phyloP scores from a whole-genome alignment of 2,329 filamentous ascomycete species.

The Aspergillus melleus region DNA sequence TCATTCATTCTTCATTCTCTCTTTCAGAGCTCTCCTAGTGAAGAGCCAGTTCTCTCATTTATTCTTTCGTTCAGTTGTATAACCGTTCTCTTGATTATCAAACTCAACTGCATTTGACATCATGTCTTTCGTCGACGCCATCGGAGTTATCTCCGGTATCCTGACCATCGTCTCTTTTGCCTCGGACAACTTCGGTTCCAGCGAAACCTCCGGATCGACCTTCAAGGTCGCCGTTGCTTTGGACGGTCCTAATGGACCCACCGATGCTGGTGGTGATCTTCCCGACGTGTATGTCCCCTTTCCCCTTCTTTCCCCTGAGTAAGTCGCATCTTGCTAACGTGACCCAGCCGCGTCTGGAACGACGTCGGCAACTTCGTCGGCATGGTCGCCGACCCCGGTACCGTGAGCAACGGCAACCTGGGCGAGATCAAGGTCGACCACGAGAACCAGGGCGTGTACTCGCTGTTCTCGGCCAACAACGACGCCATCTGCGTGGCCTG shows the following conservation, averaged over 20 bases:
- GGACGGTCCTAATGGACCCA: slow-evolving; percentile 1
- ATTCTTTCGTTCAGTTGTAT: neutral
- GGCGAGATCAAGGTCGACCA: slow-evolving; percentile 9
- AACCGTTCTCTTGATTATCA: neutral
- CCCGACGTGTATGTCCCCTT: slow-evolving; percentile 7
- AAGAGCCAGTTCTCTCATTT: neutral
- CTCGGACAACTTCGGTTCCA: slow-evolving; percentile 4
- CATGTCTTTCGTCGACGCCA: slow-evolving; percentile 3
- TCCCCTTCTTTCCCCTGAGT: neutral
- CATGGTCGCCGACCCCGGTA: slow-evolving; percentile 9
- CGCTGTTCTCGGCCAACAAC: slow-evolving; percentile 9
- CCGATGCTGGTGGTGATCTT: slow-evolving; percentile 10
- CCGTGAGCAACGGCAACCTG: slow-evolving; percentile 4
- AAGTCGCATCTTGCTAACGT: neutral
- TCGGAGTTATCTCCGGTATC: slow-evolving; percentile 10
- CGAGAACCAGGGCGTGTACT: slow-evolving; percentile 12
- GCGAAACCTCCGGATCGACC: slow-evolving; percentile 6
- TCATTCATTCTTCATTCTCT: neutral
- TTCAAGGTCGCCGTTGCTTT: slow-evolving; percentile 14
- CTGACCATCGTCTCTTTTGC: slow-evolving; percentile 8
- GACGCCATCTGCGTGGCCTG: slow-evolving; percentile 14
- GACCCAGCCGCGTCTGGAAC: slow-evolving; percentile 9
- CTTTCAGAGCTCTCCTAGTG: neutral
- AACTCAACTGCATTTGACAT: neutral
- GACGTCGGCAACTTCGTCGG: slow-evolving; percentile 7